Percentiles rank a stretch among this genome's conserved stretches.
phyloP scores from a whole-genome alignment of 495 filamentous ascomycete species.

The Penicillium steckii region DNA sequence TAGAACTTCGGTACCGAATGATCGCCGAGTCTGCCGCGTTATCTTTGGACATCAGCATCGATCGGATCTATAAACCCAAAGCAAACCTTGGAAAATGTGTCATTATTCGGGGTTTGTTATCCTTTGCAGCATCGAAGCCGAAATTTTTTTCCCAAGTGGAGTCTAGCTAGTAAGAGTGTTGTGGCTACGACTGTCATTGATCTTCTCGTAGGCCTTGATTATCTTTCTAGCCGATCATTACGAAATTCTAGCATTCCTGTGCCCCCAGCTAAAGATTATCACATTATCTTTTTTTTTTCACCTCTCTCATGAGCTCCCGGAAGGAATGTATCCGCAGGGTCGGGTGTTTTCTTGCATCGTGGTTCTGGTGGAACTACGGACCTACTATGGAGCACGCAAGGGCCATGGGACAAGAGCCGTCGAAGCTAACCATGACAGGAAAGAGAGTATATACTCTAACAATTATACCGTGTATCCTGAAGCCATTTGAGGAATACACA shows the following conservation, averaged over 20 bases:
- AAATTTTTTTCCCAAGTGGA: too few species aligned
- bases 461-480: too few species aligned
- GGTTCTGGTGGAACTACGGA: background rate
- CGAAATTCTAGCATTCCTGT: background rate
- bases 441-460: background rate
- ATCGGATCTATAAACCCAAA: constrained; percentile 3
- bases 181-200: background rate
- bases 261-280: background rate
- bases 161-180: background rate
- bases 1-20: constrained; percentile 15
- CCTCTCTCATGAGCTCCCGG: background rate
- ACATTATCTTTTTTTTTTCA: background rate
- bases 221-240: background rate
- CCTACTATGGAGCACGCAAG: background rate
- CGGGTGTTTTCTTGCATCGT: background rate
- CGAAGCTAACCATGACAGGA: background rate
- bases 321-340: background rate
- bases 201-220: background rate
- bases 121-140: too few species aligned
- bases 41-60: background rate
- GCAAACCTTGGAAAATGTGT: too few species aligned
- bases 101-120: too few species aligned
- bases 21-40: constrained; percentile 3
- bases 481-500: too few species aligned
- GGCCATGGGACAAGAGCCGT: background rate